These are phyloP conservation scores for Pseudotsuga menziesii DNA, from an alignment of 75 land plant genomes.

Conservation along the genomic window DNA sequence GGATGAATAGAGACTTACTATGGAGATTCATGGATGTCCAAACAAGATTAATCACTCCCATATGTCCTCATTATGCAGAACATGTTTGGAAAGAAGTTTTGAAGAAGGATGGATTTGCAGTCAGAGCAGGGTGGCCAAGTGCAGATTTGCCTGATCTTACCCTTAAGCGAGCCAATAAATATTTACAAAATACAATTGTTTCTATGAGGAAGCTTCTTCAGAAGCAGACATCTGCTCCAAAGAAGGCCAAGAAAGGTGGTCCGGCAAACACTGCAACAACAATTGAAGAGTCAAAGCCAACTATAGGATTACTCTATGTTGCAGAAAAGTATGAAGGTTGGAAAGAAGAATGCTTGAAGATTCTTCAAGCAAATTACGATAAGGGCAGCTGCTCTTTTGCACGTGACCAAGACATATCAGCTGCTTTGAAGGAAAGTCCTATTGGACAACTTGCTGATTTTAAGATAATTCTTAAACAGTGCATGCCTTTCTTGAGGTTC, in stretches of 20 bases:
- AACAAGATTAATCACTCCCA: constrained; percentile 78
- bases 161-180: constrained; percentile 72
- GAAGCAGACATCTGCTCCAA: constrained; percentile 64
- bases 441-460: constrained; percentile 47
- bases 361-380: constrained; percentile 51
- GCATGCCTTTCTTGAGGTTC: constrained; percentile 85
- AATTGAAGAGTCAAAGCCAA: constrained; percentile 29
- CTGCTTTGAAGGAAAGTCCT: constrained; percentile 41
- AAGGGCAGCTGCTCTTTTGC: constrained; percentile 32
- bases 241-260: constrained; percentile 59
- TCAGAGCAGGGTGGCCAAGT: constrained; percentile 75
- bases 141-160: constrained; percentile 49
- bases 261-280: constrained; percentile 13
- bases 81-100: constrained; percentile 67
- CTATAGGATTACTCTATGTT: constrained; percentile 66
- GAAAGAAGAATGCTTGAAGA: constrained; percentile 73
- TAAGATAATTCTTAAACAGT: constrained; percentile 71
- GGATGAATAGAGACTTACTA: constrained; percentile 76
- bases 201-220: constrained; percentile 65
- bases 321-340: constrained; percentile 80
- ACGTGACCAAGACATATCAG: constrained; percentile 56
- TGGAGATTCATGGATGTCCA: constrained; percentile 90
- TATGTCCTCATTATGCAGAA: constrained; percentile 92
- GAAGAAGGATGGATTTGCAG: constrained; percentile 63
- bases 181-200: constrained; percentile 67